phyloP scores from a whole-genome alignment of 2,329 filamentous ascomycete species.

The Pseudogymnoascus sp. region DNA sequence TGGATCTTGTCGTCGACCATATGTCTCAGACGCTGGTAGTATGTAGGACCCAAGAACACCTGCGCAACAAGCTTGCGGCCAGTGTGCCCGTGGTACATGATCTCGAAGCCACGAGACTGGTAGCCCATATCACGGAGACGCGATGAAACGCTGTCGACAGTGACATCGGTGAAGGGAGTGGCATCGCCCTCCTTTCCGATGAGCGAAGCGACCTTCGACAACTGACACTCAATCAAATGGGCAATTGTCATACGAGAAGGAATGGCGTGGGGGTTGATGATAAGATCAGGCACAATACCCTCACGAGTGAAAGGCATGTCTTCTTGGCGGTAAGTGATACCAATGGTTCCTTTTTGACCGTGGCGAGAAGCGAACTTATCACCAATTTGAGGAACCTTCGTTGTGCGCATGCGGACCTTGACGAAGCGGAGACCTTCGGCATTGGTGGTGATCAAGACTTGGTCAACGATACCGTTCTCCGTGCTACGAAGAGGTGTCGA shows the following conservation, averaged over 20 bases:
- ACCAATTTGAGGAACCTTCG: slow-evolving; percentile 96
- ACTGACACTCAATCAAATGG: slow-evolving; percentile 97
- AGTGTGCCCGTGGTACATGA: slow-evolving; percentile 98
- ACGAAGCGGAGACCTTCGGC: slow-evolving; percentile 91
- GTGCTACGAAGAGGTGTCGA: slow-evolving; percentile 92
- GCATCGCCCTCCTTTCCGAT: slow-evolving; percentile 95
- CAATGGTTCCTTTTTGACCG: slow-evolving; percentile 98
- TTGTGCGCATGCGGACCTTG: slow-evolving; percentile 94
- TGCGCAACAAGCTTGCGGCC: slow-evolving; percentile 88
- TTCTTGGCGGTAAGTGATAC: slow-evolving; percentile 94
- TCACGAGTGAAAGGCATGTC: slow-evolving; percentile 97
- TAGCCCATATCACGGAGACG: slow-evolving; percentile 85
- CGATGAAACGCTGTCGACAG: slow-evolving; percentile 84
- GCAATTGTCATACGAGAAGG: slow-evolving; percentile 99
- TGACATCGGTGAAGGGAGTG: slow-evolving; percentile 96
- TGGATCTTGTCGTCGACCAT: slow-evolving; percentile 99
- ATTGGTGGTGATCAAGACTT: slow-evolving; percentile 89
- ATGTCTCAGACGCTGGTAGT: slow-evolving; percentile 96
- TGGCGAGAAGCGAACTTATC: slow-evolving; percentile 99
- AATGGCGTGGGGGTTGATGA: slow-evolving; percentile 99
- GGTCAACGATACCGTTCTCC: slow-evolving; percentile 93
- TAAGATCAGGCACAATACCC: slow-evolving; percentile 86
- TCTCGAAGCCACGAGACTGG: slow-evolving; percentile 93
- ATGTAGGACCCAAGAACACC: slow-evolving; percentile 94
- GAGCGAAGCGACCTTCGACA: slow-evolving; percentile 90